Base-by-base conservation (phyloP, 352 stramenopile species). In the Globisporangium viniferum region DNA sequence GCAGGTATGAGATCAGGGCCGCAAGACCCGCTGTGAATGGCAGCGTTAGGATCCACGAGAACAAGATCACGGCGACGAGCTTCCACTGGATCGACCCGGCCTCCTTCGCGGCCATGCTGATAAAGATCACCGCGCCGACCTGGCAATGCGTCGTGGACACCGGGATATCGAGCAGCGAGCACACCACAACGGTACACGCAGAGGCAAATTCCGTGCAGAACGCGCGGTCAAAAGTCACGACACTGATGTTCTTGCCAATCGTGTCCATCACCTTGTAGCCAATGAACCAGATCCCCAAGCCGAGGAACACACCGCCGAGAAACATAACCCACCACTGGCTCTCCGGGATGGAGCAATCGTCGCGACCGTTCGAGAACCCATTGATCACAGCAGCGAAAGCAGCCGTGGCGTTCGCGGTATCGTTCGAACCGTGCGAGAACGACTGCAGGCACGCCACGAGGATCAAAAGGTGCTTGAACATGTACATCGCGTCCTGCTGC, bases 371-470 rank as follows among this genome's bases (percentile, higher is more conserved):
- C 12, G 78, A 71, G 70, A 91, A 95, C 9, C 90, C 82, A n/a
- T 81, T 73, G 62, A 84, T 74, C 2, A 92, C 78, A 9, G 77
- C 84, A 29, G 72, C 72, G 24, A 95, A 70, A 0, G 89, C 85
- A 4, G 73, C 87, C 41, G 93, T 93, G 2, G 82, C 69, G 69
- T 95, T 97, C 22, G 86, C 84, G 1, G 91, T 83, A 68, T 96
- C 88, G 69, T 94, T 95, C 29, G 87, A 78, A 24, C 89, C 89
- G 72, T 96, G 89, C 1, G 78, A 75, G 69, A 92, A 95, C 20
- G 84, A 89, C 62, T 90, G 80, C 22, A 93, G 69, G 36, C 72
- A 84, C 39, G 86, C 80, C 18, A 89, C 90, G 36, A 94, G 75
- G 22, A 96, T 79, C 62, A 95, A 75, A 36, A 94, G 61, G 71